A percentile compares a stretch with the other conserved stretches of the same genome.
Conservation (phyloP, 768 basidiomycete species). For the Amanita jacksonii region DNA sequence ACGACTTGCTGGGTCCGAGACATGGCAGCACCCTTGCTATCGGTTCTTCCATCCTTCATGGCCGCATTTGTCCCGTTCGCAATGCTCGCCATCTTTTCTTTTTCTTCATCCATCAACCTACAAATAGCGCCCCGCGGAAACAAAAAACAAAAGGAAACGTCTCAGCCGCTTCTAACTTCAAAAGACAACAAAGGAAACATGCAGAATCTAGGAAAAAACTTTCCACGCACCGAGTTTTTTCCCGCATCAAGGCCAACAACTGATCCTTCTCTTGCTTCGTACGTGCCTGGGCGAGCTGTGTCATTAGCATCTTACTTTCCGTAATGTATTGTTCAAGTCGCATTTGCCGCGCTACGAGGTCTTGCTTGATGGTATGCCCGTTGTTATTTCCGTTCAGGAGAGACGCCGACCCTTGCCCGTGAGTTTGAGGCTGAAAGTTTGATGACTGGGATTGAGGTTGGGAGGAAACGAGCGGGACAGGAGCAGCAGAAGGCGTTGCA, state of each 20-base stretch:
- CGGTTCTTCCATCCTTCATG: background rate
- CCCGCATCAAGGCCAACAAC: slow-evolving; percentile 36
- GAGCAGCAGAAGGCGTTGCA: too few relatives aligned
- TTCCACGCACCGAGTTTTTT: slow-evolving; percentile 43
- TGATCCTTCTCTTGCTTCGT: slow-evolving; percentile 43
- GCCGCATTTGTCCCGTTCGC: background rate
- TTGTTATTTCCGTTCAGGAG: slow-evolving; percentile 4
- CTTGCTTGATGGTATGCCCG: slow-evolving; percentile 17
- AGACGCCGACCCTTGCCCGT: too few relatives aligned
- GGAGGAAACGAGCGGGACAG: background rate
- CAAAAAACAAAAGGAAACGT: slow-evolving; percentile 3
- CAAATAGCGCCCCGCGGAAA: slow-evolving; percentile 13
- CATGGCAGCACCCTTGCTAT: background rate
- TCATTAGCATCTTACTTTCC: slow-evolving; percentile 44
- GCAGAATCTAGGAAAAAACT: slow-evolving; percentile 11
- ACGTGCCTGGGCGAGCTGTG: slow-evolving; percentile 30
- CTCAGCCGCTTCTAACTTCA: slow-evolving; percentile 12
- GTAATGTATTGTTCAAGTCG: slow-evolving; percentile 42
- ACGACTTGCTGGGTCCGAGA: background rate
- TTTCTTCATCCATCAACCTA: slow-evolving; percentile 28
- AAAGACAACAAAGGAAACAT: slow-evolving; percentile 7
- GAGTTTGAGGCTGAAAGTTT: background rate
- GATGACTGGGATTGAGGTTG: background rate
- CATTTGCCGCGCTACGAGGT: slow-evolving; percentile 38
- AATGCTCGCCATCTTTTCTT: slow-evolving; percentile 5